These are phyloP conservation scores for Capsicum baccatum DNA, from an alignment of 257 asterid species.

Conservation along the genomic window DNA sequence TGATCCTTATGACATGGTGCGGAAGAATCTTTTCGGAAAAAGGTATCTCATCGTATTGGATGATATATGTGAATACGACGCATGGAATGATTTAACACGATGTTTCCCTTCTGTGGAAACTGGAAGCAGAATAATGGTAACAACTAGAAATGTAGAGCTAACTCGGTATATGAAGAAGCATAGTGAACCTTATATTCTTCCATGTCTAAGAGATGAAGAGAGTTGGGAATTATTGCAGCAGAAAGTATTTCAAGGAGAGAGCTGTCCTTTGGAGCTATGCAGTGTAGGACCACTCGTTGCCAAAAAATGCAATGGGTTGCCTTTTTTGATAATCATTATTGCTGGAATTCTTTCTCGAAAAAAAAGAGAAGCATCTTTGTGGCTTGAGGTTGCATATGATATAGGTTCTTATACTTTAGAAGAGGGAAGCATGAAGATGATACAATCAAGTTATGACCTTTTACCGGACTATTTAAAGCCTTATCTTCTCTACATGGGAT, in stretches of 20 bases:
- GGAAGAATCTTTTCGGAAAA: background rate
- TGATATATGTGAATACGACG: conserved; percentile 18
- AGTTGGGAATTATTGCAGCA: conserved; percentile 11
- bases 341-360: background rate
- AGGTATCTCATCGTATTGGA: conserved; percentile 35
- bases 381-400: background rate
- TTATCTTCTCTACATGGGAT: conserved; percentile 15
- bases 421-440: no score
- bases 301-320: background rate
- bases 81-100: background rate
- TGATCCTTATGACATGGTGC: background rate
- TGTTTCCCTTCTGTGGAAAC: background rate
- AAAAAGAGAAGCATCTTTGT: background rate
- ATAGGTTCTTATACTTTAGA: background rate
- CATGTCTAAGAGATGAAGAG: background rate
- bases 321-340: background rate
- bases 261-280: background rate
- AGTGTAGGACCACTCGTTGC: background rate
- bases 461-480: background rate
- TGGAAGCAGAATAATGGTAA: conserved; percentile 38
- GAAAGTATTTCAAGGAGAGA: background rate
- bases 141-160: background rate
- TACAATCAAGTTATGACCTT: background rate
- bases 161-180: fast-evolving
- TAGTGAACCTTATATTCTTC: background rate